Evolutionary conservation across 2,329 filamentous ascomycete species (phyloP), one percentile per base, ranked within the genome.

Genomic region (Sporothrix curviconia): DNA sequence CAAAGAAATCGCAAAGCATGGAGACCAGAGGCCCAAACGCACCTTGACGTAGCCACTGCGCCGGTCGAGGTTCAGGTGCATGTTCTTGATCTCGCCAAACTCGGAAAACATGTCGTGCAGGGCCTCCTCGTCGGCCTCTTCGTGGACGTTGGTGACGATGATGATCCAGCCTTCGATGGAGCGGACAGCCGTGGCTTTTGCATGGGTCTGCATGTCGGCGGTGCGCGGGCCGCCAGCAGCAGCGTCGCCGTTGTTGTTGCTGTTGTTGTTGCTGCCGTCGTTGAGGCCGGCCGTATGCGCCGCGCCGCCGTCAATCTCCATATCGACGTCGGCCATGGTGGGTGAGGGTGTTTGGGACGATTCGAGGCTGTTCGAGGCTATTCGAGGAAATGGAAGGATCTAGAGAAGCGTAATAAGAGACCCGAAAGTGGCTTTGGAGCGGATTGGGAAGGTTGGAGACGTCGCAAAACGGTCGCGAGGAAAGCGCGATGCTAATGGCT

Each of bases 81-180:
- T 70, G 68, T 94, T 94, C 79, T 91, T 91, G 67, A 94, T 90
- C 73, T 92, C 87, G 65, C 90, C 90, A 68, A 81, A 94, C 66
- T 94, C 89, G 66, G 84, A 87, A 70, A 94, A 94, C 70, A 84
- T 80, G 70, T 94, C 90, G 66, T 87, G 87, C 57, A 94, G 71
- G 46, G 89, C 85, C 75, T 94, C 89, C 73, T 94, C 89, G 65
- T 86, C 87, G 51, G 89, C 88, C 71, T 94, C 89, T 69, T 94
- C 89, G 74, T 94, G 89, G 34, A 94, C 86, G 67, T 94, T 94
- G 54, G 89, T 92, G 63, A 89, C 89, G 62, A 90, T 84, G 67
- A 94, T 78, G 71, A 94, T 94, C 90, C 90, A 94, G 65, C 90
- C 89, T 73, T 94, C 89, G 68, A 94, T 92, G 56, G 87, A 91